Percentiles rank a stretch among this genome's conserved stretches.
Evolutionary conservation across 2,329 filamentous ascomycete genomes (phyloP).

Genomic region (Thelonectria olida): DNA sequence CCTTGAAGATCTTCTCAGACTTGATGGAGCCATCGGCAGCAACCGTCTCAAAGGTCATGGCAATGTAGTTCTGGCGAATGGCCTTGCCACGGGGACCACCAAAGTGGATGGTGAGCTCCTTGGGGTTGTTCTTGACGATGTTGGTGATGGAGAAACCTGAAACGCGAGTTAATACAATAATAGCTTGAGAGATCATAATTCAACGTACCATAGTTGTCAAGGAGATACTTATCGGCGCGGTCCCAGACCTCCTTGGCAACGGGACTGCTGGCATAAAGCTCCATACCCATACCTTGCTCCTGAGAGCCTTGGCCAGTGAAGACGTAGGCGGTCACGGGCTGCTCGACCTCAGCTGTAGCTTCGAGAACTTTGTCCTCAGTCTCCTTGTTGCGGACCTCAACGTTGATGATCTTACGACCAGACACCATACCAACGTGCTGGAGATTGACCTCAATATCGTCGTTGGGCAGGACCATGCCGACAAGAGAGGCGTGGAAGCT

Average conservation of each 20-base stretch:
- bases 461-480: constrained; percentile 98
- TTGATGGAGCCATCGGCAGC: constrained; percentile 91
- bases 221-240: constrained; percentile 94
- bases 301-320: constrained; percentile 99
- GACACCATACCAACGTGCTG: constrained; percentile 98
- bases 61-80: constrained; percentile 99
- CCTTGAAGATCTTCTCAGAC: constrained; percentile 99
- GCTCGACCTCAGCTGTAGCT: constrained; percentile 96
- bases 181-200: too few species aligned
- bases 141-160: constrained; percentile 94
- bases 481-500: constrained; percentile 97
- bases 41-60: constrained; percentile 99
- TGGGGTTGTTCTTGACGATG: constrained; percentile 99
- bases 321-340: constrained; percentile 95
- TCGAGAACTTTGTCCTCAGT: constrained; percentile 96
- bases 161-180: constrained; percentile 15
- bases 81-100: constrained; percentile 96
- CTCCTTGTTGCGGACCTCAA: constrained; percentile 94
- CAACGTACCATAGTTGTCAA: constrained; percentile 92
- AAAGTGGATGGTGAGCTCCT: constrained; percentile 98
- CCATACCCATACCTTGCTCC: constrained; percentile 99
- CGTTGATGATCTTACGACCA: constrained; percentile 99
- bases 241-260: constrained; percentile 99
- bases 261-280: constrained; percentile 90
- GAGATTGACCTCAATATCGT: constrained; percentile 92